Base-by-base conservation (phyloP, 768 basidiomycete species). In the Flagelloscypha sp. region DNA sequence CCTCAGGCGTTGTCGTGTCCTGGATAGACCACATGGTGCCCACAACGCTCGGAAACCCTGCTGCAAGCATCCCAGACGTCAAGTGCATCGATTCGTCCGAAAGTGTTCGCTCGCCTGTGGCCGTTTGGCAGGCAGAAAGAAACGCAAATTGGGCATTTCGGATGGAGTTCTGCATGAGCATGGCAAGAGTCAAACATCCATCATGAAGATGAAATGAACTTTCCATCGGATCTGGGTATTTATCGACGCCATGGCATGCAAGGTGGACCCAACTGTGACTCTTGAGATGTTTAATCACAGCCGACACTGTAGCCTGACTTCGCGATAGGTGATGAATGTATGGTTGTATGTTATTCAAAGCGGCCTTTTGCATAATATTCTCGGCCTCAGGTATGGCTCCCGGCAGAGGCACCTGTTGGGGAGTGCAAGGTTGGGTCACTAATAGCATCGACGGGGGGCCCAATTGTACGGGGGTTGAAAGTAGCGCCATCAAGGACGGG, bases 21-120 rank as follows among this genome's bases (percentile, higher is more conserved):
- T 23, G 15, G 13, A 41, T 39, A 29, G 38, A 43, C 16, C 33
- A 29, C 21, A 39, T 28, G 4, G 33, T 25, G 6, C 35, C 37
- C 13, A 29, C 31, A 16, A 50, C 48, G 27, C 53, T 48, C 2
- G 31, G 35, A 29, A 48, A 54, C 5, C 55, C 55, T 4, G 44
- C 47, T 6, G 54, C 39, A 19, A 46, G 60, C 44, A 63, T 15
- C n/a, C 52, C 50, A 20, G 56, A 37, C 7, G 55, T 49, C 0
- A 65, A 39, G 42, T 62, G 54, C 37, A 59, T 49, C 15, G 19
- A 35, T 37, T 63, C 62, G 11, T 54, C 58, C 10, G 39, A 19
- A 15, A 34, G 42, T 3, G 18, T 9, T 12, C 13, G 31, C 15
- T 35, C 29, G 10, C 40, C 44, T 10, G 44, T 36, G 2, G 45